These are phyloP conservation scores for Beauveria asiatica DNA, from an alignment of 2,329 filamentous ascomycete genomes.

Conservation along the genomic window DNA sequence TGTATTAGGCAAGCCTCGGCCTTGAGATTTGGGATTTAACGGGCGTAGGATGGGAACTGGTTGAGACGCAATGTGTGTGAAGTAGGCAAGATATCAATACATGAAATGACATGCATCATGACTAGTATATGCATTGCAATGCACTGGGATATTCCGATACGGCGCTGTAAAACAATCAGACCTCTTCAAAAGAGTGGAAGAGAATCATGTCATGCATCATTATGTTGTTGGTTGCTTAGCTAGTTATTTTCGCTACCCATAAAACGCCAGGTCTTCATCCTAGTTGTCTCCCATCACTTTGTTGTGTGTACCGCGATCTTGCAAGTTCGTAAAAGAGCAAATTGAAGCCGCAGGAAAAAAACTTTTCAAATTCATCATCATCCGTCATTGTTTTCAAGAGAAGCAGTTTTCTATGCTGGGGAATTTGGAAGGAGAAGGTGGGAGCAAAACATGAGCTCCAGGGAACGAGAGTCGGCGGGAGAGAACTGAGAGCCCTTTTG, in stretches of 20 bases:
- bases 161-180: neutral
- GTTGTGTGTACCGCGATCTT: neutral
- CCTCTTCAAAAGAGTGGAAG: neutral
- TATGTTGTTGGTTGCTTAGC: neutral
- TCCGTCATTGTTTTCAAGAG: neutral
- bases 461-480: slow-evolving; percentile 39
- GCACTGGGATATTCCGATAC: neutral
- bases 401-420: neutral
- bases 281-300: neutral
- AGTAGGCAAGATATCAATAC: neutral
- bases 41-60: neutral
- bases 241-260: slow-evolving; percentile 1
- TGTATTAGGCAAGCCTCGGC: neutral
- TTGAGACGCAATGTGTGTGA: neutral
- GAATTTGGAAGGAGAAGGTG: slow-evolving; percentile 35
- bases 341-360: neutral
- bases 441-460: slow-evolving; percentile 42
- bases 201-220: slow-evolving; percentile 2
- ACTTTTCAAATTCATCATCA: neutral
- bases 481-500: slow-evolving; percentile 45
- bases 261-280: neutral
- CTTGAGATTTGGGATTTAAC: neutral
- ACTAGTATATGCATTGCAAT: neutral
- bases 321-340: neutral
- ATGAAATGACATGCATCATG: neutral